Base-by-base conservation (phyloP, 768 basidiomycete genomes). In the Pleurotus tuber-regium region DNA sequence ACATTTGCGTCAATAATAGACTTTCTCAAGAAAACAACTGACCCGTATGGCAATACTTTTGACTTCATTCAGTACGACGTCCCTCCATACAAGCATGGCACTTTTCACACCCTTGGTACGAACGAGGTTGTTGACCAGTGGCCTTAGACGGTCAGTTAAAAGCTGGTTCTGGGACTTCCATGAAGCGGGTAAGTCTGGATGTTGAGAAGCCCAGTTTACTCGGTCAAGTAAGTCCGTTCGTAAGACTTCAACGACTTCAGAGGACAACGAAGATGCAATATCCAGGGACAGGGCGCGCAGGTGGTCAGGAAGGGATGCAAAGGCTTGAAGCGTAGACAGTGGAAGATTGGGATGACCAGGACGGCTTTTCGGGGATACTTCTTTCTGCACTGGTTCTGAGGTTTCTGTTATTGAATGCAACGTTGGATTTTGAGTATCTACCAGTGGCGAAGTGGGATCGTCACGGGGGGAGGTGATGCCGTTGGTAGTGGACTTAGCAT, bases 61-160 rank as follows among this genome's bases (percentile, higher is more conserved):
- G 25, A 92, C 70, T 54, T 88, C 86, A 11, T 65, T 67, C 53
- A 89, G 66, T 14, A 83, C 86, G 4, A 82, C 77, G 31, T 87
- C 82, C 55, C 87, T 71, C 87, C 90, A 93, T 12, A 81, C 78
- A 9, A 78, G 57, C 24, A 82, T 71, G 1, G 82, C 85, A 54
- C 88, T 87, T 46, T 82, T 81, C 35, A 92, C 63, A 2, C 85
- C 87, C 36, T 76, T 79, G 1, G 89, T 89, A 54, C 89, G 75
- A 19, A 84, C 67, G 43, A 98, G 75, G n/a, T 90, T 91, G 26
- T 84, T 77, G 23, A 97, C 63, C 39, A 95, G 61, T 2, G 92
- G 92, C 23, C 77, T 77, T 31, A 93, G 59, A 25, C 83, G 73
- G 55, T 91, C 87, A 48, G 75, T 76, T 43, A 91, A 62, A 1